These are phyloP conservation scores for Uronychia setigera DNA, from an alignment of 73 alveolate species.

Conservation along the genomic window DNA sequence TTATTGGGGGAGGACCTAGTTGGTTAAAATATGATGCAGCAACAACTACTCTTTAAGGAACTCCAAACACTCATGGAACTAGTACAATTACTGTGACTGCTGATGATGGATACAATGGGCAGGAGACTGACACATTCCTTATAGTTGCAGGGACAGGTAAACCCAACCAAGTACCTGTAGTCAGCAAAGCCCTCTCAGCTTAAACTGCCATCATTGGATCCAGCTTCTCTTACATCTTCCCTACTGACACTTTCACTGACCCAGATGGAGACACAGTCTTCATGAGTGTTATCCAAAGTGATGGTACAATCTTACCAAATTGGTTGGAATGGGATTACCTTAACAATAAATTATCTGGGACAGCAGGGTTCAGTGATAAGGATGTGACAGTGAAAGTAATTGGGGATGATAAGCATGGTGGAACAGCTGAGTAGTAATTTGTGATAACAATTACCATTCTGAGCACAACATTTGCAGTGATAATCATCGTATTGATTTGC, in stretches of 20 bases:
- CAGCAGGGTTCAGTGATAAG: conserved; percentile 14
- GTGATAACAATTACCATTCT: conserved; percentile 4
- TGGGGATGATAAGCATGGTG: conserved; percentile 47
- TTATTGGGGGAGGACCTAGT: background rate
- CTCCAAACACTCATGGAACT: background rate
- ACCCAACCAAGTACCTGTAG: background rate
- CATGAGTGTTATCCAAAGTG: background rate
- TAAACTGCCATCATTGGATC: conserved; percentile 9
- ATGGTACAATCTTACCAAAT: conserved; percentile 23
- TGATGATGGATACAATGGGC: background rate
- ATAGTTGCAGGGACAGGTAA: background rate
- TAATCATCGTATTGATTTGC: background rate
- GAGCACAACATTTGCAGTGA: conserved; percentile 2
- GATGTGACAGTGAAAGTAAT: background rate
- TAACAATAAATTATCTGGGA: conserved; percentile 21
- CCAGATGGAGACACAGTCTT: conserved; percentile 37
- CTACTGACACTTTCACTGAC: conserved; percentile 32
- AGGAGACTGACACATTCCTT: background rate
- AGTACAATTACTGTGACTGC: background rate
- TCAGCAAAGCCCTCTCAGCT: background rate
- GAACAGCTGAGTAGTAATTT: conserved; percentile 20
- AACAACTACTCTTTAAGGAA: background rate
- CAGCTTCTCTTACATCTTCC: conserved; percentile 24
- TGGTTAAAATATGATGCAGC: background rate
- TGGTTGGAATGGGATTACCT: conserved; percentile 38